Evolutionary conservation across 2,329 filamentous ascomycete species (phyloP), one percentile per base, ranked within the genome.

Genomic region (Fusarium euwallaceae): DNA sequence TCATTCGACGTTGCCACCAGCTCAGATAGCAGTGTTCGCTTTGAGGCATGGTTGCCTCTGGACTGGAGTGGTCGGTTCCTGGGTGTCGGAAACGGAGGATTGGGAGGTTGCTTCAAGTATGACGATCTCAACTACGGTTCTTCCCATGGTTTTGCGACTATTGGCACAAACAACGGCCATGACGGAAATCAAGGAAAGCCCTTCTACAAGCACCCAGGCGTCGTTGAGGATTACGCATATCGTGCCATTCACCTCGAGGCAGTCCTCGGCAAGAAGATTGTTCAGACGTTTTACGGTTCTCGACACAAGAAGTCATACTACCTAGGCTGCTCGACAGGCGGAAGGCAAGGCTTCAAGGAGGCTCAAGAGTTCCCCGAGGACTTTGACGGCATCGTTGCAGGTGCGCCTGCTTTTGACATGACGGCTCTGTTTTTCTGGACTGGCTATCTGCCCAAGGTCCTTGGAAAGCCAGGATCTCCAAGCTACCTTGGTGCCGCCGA

Each of bases 311-410:
- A 86, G 70, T 86, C 84, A 2, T 91, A 91, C 79, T 91, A 87
- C 74, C 78, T 87, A 4, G 90, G 90, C 24, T 91, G 90, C 77
- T 90, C 88, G 0, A 87, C 88, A 0, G 90, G 90, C 17, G 89
- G 90, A 1, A 83, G 89, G 1, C 88, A 91, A 81, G 90, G 88
- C 10, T 81, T 89, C 37, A 87, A 87, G 68, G 85, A 86, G 24
- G 85, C 87, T 0, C 85, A 91, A 75, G 77, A 82, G 22, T 90
- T 86, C 72, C 88, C 89, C 0, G 82, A 87, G 1, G 88, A 90
- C 71, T 91, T 90, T 65, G 88, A 91, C 65, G 86, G 86, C 36
- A 81, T 83, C 3, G 80, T 84, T 1, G 81, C 83, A 16, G 86
- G 85, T 11, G 86, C 85, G 0, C 86, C 87, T 24, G 86, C 86